Percentiles rank a stretch among this genome's conserved stretches.
phyloP scores from a whole-genome alignment of 768 basidiomycete species.

The Lactarius quietus region DNA sequence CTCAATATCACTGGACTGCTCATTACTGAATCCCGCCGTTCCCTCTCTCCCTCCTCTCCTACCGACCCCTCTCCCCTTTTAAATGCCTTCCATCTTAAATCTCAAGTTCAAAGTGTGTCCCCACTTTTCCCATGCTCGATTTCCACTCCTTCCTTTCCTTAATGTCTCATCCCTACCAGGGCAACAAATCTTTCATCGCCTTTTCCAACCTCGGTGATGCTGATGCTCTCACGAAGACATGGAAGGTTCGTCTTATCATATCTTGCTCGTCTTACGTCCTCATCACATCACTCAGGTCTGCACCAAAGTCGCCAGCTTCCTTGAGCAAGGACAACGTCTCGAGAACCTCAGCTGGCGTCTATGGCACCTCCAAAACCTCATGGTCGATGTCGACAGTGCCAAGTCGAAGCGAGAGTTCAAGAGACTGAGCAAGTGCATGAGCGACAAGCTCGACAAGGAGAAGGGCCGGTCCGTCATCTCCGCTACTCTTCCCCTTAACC shows the following conservation, averaged over 20 bases:
- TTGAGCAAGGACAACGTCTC: constrained; percentile 87
- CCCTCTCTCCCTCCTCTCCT: neutral
- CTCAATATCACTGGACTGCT: neutral
- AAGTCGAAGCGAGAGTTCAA: constrained; percentile 87
- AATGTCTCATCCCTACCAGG: constrained; percentile 39
- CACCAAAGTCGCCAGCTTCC: constrained; percentile 86
- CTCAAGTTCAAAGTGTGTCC: constrained; percentile 75
- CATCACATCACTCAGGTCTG: constrained; percentile 53
- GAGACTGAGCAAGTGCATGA: constrained; percentile 84
- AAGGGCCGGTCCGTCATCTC: constrained; percentile 69
- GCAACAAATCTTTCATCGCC: constrained; percentile 93
- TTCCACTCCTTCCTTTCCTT: constrained; percentile 26
- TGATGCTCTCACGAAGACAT: constrained; percentile 84
- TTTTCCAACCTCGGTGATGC: constrained; percentile 85
- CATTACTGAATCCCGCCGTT: neutral
- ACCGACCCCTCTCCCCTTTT: constrained; percentile 13
- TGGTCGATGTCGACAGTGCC: constrained; percentile 88
- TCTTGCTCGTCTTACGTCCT: constrained; percentile 14
- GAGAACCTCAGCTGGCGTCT: constrained; percentile 92
- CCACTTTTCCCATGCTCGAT: constrained; percentile 16
- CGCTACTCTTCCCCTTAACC: constrained; percentile 14
- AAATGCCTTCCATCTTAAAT: constrained; percentile 79
- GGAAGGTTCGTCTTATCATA: constrained; percentile 58
- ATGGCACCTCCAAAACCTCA: constrained; percentile 89
- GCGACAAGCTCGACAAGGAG: constrained; percentile 90